Percentiles rank a stretch among this genome's conserved stretches.
phyloP scores from a whole-genome alignment of 1,139 yeast species.

The Diutina sp. region DNA sequence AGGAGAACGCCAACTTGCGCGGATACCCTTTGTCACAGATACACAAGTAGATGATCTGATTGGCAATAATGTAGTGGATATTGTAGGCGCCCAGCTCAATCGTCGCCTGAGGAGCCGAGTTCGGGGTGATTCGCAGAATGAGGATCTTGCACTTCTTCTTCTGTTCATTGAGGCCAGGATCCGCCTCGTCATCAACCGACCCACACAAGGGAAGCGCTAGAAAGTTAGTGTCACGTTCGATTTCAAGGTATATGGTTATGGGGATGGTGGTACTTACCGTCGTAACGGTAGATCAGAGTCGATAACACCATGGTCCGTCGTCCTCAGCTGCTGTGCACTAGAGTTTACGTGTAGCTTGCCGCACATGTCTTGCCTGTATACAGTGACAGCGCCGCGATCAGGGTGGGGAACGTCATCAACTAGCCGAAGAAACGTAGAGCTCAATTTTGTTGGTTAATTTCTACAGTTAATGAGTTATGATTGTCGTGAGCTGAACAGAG shows the following conservation, averaged over 20 bases:
- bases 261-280: constrained; percentile 36
- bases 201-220: constrained; percentile 80
- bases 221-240: constrained; percentile 3
- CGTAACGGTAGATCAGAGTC: constrained; percentile 58
- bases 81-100: constrained; percentile 66
- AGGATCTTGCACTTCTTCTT: constrained; percentile 78
- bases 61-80: constrained; percentile 60
- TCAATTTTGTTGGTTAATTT: too few species aligned
- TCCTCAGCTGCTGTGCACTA: background rate
- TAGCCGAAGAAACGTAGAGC: too few species aligned
- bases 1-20: constrained; percentile 78
- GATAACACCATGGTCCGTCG: constrained; percentile 45
- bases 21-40: constrained; percentile 76
- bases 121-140: constrained; percentile 62
- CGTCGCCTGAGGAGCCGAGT: constrained; percentile 78
- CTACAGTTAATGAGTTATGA: too few species aligned
- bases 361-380: background rate
- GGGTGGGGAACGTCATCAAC: background rate
- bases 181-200: constrained; percentile 76
- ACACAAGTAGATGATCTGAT: constrained; percentile 61
- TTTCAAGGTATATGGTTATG: background rate
- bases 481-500: too few species aligned
- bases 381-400: background rate
- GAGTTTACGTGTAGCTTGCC: background rate
- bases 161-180: constrained; percentile 48